phyloP scores from a whole-genome alignment of 106 monocot species.

The Vanilla planifolia region DNA sequence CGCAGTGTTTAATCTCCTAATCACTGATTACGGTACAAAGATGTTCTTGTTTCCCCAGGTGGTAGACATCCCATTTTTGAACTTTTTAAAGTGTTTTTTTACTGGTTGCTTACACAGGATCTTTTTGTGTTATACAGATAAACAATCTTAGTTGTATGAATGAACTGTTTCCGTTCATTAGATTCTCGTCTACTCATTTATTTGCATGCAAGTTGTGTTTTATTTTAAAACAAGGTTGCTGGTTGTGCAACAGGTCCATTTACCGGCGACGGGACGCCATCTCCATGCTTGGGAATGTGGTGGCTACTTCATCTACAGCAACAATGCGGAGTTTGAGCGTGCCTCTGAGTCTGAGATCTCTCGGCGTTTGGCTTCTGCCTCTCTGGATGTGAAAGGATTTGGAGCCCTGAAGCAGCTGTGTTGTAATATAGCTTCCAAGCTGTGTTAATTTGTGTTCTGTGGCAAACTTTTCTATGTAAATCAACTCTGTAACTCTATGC shows the following conservation, averaged over 20 bases:
- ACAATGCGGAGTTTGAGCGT: conserved; percentile 11
- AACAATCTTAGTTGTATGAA: not conserved
- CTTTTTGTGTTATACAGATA: not conserved
- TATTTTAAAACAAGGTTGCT: too few relatives aligned
- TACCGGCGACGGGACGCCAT: not conserved
- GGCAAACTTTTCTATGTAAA: too few relatives aligned
- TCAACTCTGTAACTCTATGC: too few relatives aligned
- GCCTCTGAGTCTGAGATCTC: conserved; percentile 29
- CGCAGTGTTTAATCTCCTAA: conserved; percentile 42
- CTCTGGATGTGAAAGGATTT: conserved; percentile 27
- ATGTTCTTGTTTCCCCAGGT: conserved; percentile 84
- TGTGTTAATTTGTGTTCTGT: too few relatives aligned
- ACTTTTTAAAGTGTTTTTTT: too few relatives aligned
- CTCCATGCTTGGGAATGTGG: conserved; percentile 52
- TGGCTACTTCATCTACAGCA: conserved; percentile 39
- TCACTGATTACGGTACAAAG: conserved; percentile 49
- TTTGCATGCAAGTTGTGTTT: too few relatives aligned
- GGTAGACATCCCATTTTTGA: too few relatives aligned
- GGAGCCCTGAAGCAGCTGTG: conserved; percentile 40
- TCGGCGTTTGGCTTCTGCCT: conserved; percentile 24
- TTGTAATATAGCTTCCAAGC: conserved; percentile 6
- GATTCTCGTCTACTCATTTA: too few relatives aligned
- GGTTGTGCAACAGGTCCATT: conserved; percentile 16
- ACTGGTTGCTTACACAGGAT: not conserved
- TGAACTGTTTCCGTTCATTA: not conserved